Base-by-base conservation (phyloP, 441 rosid species). In the Viola pubescens region DNA sequence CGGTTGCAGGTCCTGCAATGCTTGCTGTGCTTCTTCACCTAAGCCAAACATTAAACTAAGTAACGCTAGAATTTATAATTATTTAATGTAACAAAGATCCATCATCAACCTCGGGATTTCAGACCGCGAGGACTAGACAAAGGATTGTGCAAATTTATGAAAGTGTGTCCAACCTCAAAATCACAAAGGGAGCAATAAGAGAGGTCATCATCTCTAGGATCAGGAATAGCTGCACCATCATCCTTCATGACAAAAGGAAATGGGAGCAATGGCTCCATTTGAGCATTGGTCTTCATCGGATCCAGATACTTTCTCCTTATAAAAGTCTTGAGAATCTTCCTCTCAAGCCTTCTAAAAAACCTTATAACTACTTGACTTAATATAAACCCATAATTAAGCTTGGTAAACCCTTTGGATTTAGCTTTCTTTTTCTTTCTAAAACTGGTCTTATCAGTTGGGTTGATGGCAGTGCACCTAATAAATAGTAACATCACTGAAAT, bases 21-120 rank as follows among this genome's bases (percentile, higher is more conserved):
- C 81, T 94, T 94, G 81, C 99, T 94, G 62, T 82, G 87, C 58
- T 79, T 89, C 77, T 86, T 90, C 70, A 94, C 97, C 98, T 89
- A 60, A 48, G 55, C 62, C 34, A 56, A 55, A 48, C 13, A 56
- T 26, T 26, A 26, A 2, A 26, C 34, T 1, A 26, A 26, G 34
- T 26, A 26, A 26, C 1, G 3, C 2, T 26, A 26, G 34, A 1
- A 26, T 26, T 26, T 26, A 26, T 26, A 2, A 1, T 26, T 2
- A 26, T 26, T 26, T 2, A 26, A 11, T 9, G 52, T 12, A 11
- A 6, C 52, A 5, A 5, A 34, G 2, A 6, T 5, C 37, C 10
- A 6, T 43, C 46, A 3, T 43, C 10, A 43, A 43, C 10, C 46
- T 43, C 10, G 10, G 10, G 46, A 37, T 26, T 26, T 26, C 34